Conservation (phyloP, 129 eudicot species). For the Helianthus tuberosus region DNA sequence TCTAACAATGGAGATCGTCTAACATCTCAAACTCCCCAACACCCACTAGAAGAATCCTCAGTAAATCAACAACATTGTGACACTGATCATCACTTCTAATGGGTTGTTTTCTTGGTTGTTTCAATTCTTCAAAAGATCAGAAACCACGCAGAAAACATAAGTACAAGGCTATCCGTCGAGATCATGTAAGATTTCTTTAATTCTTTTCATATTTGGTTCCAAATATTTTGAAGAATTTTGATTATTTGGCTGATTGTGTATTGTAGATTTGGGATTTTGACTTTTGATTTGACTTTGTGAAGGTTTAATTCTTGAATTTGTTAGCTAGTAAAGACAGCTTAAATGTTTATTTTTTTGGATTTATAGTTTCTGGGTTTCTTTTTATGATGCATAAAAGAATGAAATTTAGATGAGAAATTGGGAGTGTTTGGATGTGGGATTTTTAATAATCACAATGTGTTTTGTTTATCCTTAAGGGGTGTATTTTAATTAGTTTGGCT, state of each 20-base stretch:
- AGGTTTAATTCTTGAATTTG: conserved; percentile 8
- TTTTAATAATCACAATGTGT: no score
- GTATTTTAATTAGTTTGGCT: no score
- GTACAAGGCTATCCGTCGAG: conserved; percentile 48
- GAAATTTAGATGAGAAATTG: background rate
- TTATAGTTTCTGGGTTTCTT: background rate
- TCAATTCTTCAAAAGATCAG: conserved; percentile 64
- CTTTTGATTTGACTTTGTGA: conserved; percentile 6
- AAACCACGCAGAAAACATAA: conserved; percentile 46
- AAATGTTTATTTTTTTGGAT: background rate
- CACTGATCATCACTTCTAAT: conserved; percentile 29
- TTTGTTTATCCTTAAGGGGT: no score
- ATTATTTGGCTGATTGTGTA: background rate
- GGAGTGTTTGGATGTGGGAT: background rate
- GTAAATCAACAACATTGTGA: conserved; percentile 28
- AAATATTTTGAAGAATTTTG: background rate
- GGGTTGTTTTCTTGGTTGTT: conserved; percentile 98
- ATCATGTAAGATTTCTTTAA: conserved; percentile 49
- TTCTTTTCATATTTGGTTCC: conserved; percentile 17
- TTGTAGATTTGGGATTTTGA: conserved; percentile 10
- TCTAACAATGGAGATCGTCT: conserved; percentile 41
- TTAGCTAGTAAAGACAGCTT: conserved; percentile 9
- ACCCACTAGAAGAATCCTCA: conserved; percentile 6
- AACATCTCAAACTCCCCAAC: conserved; percentile 7
- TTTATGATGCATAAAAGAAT: conserved; percentile 4